A percentile compares a stretch with the other conserved stretches of the same genome.
Evolutionary conservation across 2,329 filamentous ascomycete genomes (phyloP).

Genomic region (Ilyonectria destructans): DNA sequence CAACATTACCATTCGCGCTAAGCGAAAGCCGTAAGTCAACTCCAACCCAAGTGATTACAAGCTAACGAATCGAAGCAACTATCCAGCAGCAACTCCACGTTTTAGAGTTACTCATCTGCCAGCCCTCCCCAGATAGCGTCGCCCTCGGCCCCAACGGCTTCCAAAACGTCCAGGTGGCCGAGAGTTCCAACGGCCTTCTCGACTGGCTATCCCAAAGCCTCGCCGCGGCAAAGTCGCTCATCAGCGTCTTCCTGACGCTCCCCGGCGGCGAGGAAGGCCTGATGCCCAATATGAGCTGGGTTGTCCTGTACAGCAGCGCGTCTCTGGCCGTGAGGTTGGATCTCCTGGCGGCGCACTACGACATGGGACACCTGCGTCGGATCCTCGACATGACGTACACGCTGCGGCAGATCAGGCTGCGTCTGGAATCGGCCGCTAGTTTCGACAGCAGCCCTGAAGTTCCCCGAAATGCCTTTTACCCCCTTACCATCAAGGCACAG

Average conservation of each 20-base stretch:
- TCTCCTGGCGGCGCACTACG: conserved; percentile 48
- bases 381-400: conserved; percentile 51
- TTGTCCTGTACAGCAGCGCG: conserved; percentile 52
- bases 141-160: conserved; percentile 48
- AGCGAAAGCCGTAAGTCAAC: conserved; percentile 51
- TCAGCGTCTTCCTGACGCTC: conserved; percentile 48
- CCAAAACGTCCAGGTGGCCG: conserved; percentile 37
- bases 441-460: conserved; percentile 17
- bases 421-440: conserved; percentile 47
- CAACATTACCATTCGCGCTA: conserved; percentile 47
- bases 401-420: conserved; percentile 49
- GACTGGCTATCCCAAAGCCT: conserved; percentile 53
- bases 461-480: conserved; percentile 46
- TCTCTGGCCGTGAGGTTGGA: conserved; percentile 52
- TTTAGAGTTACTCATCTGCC: conserved; percentile 51
- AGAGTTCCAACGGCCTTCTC: conserved; percentile 40
- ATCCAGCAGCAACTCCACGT: conserved; percentile 50
- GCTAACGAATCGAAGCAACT: conserved; percentile 38
- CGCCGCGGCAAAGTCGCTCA: conserved; percentile 50
- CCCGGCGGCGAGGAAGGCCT: conserved; percentile 48
- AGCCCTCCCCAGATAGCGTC: conserved; percentile 47
- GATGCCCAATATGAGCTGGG: conserved; percentile 53
- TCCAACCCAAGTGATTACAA: accelerated
- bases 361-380: conserved; percentile 49
- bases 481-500: conserved; percentile 41